phyloP scores from a whole-genome alignment of 768 basidiomycete species.

The Kwoniella pini region DNA sequence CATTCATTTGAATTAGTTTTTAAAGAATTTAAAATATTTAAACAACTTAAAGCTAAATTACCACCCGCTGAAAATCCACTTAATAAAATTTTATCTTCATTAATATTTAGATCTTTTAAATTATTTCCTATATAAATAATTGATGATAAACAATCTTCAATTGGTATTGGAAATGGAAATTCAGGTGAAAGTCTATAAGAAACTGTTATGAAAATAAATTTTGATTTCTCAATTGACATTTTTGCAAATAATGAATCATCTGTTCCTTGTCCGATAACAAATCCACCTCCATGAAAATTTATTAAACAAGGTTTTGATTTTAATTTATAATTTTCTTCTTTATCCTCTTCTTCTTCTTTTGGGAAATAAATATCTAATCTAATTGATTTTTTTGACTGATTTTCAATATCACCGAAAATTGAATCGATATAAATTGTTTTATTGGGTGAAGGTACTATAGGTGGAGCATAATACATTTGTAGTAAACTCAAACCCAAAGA shows the following conservation, averaged over 20 bases:
- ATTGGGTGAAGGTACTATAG: background rate
- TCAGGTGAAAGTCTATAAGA: conserved; percentile 41
- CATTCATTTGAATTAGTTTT: background rate
- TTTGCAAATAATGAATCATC: conserved; percentile 36
- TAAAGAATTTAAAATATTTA: conserved; percentile 14
- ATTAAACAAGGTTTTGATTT: conserved; percentile 19
- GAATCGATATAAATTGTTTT: conserved; percentile 5
- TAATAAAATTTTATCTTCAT: conserved; percentile 24
- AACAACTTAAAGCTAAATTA: conserved; percentile 30
- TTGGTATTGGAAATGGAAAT: conserved; percentile 38
- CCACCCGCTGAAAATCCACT: conserved; percentile 44
- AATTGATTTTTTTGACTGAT: background rate
- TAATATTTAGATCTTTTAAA: conserved; percentile 20
- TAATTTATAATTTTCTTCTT: too few species aligned
- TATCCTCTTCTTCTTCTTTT: too few species aligned
- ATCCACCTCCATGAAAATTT: conserved; percentile 32
- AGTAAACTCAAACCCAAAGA: background rate
- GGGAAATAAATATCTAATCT: conserved; percentile 10
- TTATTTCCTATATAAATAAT: conserved; percentile 25
- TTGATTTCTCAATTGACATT: conserved; percentile 18
- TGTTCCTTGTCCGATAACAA: conserved; percentile 23
- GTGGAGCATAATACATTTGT: background rate
- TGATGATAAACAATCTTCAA: conserved; percentile 42
- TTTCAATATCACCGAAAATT: background rate
- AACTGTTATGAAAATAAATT: conserved; percentile 29